Evolutionary conservation across 371 early-diverging fungal genomes (phyloP).

Genomic region (Mortierella sp.): DNA sequence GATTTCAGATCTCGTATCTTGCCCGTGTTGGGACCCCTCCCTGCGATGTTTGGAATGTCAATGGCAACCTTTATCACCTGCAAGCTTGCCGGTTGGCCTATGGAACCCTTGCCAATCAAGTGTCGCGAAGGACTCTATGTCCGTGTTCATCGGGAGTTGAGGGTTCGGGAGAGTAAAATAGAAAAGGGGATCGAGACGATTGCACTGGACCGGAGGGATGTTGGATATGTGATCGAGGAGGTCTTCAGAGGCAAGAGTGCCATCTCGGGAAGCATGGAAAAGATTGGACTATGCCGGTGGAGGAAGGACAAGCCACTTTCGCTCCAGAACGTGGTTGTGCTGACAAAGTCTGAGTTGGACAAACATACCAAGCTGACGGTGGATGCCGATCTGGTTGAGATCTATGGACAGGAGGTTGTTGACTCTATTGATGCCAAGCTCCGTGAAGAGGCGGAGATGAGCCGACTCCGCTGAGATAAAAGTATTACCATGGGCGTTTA

Average conservation of each 20-base stretch:
- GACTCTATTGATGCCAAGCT: conserved; percentile 40
- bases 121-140: conserved; percentile 81
- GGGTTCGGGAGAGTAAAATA: conserved; percentile 71
- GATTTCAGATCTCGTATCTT: conserved; percentile 90
- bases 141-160: conserved; percentile 81
- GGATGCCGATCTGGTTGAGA: conserved; percentile 38
- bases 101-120: conserved; percentile 88
- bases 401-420: conserved; percentile 50
- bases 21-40: conserved; percentile 92
- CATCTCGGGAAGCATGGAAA: conserved; percentile 82
- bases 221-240: conserved; percentile 91
- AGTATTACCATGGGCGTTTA: neutral
- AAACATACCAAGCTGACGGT: conserved; percentile 34
- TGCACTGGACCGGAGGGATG: conserved; percentile 78
- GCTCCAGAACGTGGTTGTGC: conserved; percentile 84
- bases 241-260: conserved; percentile 89
- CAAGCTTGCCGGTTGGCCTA: conserved; percentile 81
- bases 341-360: conserved; percentile 74
- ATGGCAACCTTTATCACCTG: conserved; percentile 91
- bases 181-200: conserved; percentile 56
- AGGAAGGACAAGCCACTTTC: conserved; percentile 73
- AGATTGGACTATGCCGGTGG: conserved; percentile 86
- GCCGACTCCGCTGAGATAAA: conserved; percentile 33
- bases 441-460: conserved; percentile 45
- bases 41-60: conserved; percentile 94